Percentiles rank a stretch among this genome's conserved stretches.
Evolutionary conservation across 1,284 basidiomycete genomes (phyloP).

Genomic region (Sparassis latifolia): DNA sequence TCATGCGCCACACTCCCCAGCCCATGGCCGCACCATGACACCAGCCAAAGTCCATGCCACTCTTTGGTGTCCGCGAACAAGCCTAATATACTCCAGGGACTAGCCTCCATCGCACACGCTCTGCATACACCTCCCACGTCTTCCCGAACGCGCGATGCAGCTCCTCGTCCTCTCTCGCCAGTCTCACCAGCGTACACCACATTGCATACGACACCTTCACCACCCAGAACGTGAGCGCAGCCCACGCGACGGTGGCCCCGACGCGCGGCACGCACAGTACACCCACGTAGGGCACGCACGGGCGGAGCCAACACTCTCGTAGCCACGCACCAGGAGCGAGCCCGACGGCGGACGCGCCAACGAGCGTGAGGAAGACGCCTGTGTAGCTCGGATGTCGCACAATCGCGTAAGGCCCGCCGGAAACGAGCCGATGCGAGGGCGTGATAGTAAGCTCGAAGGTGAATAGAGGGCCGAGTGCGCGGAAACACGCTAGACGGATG

Average conservation of each 20-base stretch:
- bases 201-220: slow-evolving; percentile 21
- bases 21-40: too few species aligned
- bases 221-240: slow-evolving; percentile 20
- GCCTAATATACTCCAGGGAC: slow-evolving; percentile 36
- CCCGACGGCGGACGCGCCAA: slow-evolving; percentile 18
- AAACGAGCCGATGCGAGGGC: slow-evolving; percentile 21
- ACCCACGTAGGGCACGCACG: slow-evolving; percentile 6
- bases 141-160: slow-evolving; percentile 42
- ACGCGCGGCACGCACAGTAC: neutral
- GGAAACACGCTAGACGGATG: slow-evolving; percentile 22
- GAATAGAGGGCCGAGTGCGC: slow-evolving; percentile 22
- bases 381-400: slow-evolving; percentile 27
- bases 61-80: too few species aligned
- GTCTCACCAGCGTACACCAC: slow-evolving; percentile 19
- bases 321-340: slow-evolving; percentile 22
- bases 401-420: slow-evolving; percentile 21
- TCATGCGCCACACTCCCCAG: too few species aligned
- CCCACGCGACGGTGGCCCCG: slow-evolving; percentile 15
- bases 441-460: slow-evolving; percentile 26
- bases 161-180: slow-evolving; percentile 42
- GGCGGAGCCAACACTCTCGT: slow-evolving; percentile 17
- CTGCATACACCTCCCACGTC: slow-evolving; percentile 50
- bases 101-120: slow-evolving; percentile 44
- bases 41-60: too few species aligned
- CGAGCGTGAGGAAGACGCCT: slow-evolving; percentile 22